These are phyloP conservation scores for Phytophthora cactorum DNA, from an alignment of 352 stramenopile species.

Conservation along the genomic window DNA sequence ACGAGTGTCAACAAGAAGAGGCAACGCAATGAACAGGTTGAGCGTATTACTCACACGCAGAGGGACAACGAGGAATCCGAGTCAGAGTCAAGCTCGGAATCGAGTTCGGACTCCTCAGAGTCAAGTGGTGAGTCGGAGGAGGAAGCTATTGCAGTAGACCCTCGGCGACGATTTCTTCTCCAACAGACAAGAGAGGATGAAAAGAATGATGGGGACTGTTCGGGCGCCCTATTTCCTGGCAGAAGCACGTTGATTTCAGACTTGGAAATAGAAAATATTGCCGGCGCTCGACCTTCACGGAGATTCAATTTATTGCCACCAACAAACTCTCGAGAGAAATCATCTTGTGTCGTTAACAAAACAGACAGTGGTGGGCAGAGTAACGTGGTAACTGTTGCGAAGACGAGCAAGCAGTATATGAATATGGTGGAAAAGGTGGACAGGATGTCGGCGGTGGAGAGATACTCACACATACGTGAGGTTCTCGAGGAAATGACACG, in stretches of 20 bases:
- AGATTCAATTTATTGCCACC: conserved; percentile 8
- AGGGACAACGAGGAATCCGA: not conserved
- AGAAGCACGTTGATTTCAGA: not conserved
- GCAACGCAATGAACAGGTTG: not conserved
- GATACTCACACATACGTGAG: not conserved
- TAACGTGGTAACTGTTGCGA: not conserved
- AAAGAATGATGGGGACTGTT: not conserved
- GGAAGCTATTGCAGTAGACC: not conserved
- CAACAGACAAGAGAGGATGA: not conserved
- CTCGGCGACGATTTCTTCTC: not conserved
- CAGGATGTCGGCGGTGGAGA: not conserved
- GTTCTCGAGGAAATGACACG: too few relatives aligned
- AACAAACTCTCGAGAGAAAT: not conserved
- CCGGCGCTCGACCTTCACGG: not conserved
- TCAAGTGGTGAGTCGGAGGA: conserved; percentile 4
- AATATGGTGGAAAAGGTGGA: not conserved
- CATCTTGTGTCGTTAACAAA: not conserved
- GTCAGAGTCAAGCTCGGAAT: not conserved
- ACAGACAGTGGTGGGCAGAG: not conserved
- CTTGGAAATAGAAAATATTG: not conserved
- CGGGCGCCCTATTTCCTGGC: not conserved
- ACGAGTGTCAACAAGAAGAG: not conserved
- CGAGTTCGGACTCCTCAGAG: not conserved
- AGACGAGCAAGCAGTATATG: not conserved
- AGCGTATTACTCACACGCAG: not conserved